phyloP scores from a whole-genome alignment of 768 basidiomycete genomes.

The Pisolithus orientalis region DNA sequence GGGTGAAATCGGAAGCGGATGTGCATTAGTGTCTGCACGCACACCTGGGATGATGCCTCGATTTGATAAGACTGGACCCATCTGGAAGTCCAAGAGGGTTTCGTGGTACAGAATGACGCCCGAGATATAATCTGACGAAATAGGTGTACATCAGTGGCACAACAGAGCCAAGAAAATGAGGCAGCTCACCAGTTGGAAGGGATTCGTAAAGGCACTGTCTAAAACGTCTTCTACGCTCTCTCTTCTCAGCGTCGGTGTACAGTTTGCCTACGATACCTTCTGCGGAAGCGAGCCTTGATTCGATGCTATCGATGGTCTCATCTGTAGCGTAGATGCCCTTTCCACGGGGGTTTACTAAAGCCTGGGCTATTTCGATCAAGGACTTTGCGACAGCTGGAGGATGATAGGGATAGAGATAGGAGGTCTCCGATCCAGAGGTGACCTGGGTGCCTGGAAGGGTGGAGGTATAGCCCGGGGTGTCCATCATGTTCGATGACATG shows the following conservation, averaged over 20 bases:
- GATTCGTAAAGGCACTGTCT: constrained; percentile 39
- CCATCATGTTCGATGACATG: constrained; percentile 15
- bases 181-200: constrained; percentile 31
- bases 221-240: constrained; percentile 37
- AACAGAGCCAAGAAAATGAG: not conserved
- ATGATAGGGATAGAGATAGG: constrained; percentile 36
- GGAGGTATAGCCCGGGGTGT: constrained; percentile 29
- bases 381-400: constrained; percentile 35
- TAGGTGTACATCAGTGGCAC: not conserved
- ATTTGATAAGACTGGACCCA: constrained; percentile 36
- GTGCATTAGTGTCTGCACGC: constrained; percentile 44
- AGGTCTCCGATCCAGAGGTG: constrained; percentile 4
- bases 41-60: constrained; percentile 46
- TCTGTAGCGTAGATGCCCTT: constrained; percentile 53
- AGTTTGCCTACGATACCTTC: constrained; percentile 16
- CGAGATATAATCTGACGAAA: constrained; percentile 38
- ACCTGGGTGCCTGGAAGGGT: constrained; percentile 7
- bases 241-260: constrained; percentile 31
- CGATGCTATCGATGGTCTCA: constrained; percentile 41
- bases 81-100: constrained; percentile 43
- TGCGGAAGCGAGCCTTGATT: constrained; percentile 30
- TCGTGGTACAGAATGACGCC: constrained; percentile 48
- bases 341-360: constrained; percentile 41
- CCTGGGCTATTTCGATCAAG: constrained; percentile 38
- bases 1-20: constrained; percentile 38